Evolutionary conservation across 2,329 filamentous ascomycete genomes (phyloP).

Genomic region (Daldinia sp.): DNA sequence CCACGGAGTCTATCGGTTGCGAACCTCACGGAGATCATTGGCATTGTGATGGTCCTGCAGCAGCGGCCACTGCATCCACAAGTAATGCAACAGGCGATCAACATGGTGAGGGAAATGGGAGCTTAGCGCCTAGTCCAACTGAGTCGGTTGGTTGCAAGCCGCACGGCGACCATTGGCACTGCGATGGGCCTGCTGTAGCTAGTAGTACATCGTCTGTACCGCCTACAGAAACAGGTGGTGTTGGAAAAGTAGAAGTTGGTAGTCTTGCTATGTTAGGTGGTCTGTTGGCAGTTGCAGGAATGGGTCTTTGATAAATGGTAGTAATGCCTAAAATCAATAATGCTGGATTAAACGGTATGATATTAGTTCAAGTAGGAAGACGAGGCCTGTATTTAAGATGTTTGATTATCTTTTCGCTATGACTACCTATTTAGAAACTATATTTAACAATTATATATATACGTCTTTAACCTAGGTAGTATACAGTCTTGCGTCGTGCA

Average conservation of each 20-base stretch:
- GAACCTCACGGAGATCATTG: constrained; percentile 1
- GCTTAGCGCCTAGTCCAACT: constrained; percentile 48
- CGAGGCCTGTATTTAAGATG: too few species aligned
- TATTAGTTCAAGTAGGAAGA: neutral
- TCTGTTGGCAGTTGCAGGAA: constrained; percentile 16
- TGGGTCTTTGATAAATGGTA: constrained; percentile 10
- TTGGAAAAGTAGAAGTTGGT: constrained; percentile 10
- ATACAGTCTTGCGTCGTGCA: neutral
- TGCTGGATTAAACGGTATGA: neutral
- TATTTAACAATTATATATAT: neutral
- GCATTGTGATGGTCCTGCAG: constrained; percentile 22
- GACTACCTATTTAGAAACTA: too few species aligned
- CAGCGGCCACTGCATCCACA: constrained; percentile 11
- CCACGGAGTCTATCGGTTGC: constrained; percentile 19
- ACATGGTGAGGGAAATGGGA: constrained; percentile 30
- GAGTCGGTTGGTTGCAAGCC: constrained; percentile 49
- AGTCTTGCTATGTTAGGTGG: constrained; percentile 25
- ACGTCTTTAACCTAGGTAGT: neutral
- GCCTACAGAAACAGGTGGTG: constrained; percentile 6
- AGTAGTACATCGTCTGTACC: neutral
- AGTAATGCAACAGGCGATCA: constrained; percentile 11
- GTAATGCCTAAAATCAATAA: neutral
- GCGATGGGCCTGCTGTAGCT: constrained; percentile 32
- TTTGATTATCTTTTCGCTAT: too few species aligned
- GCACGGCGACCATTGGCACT: constrained; percentile 52